Evolutionary conservation across 495 filamentous ascomycete genomes (phyloP).

Genomic region (Aspergillus sclerotioniger): DNA sequence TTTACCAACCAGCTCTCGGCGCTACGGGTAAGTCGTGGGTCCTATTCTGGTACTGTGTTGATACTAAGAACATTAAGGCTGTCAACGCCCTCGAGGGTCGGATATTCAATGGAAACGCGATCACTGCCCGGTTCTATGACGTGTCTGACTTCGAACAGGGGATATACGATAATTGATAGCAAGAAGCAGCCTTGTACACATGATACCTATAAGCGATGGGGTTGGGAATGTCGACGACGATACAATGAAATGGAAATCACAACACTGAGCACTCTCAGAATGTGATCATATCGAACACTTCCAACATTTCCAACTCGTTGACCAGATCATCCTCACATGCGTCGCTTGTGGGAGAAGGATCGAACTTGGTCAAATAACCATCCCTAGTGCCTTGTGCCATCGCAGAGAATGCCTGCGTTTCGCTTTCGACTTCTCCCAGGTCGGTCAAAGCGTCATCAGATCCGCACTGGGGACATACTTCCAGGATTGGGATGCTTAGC

Average conservation of each 20-base stretch:
- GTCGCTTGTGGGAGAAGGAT: constrained; percentile 6
- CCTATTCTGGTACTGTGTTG: background rate
- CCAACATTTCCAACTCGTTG: constrained; percentile 23
- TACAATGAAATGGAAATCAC: background rate
- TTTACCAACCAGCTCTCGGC: constrained; percentile 81
- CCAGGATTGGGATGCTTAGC: constrained; percentile 19
- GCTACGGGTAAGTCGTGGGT: constrained; percentile 61
- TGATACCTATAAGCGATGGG: background rate
- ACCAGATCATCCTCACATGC: background rate
- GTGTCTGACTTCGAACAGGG: constrained; percentile 74
- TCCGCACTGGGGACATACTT: constrained; percentile 23
- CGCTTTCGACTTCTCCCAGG: constrained; percentile 7
- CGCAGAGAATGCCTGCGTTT: background rate
- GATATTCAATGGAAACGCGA: constrained; percentile 81
- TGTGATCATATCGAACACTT: constrained; percentile 24
- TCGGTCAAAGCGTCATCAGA: constrained; percentile 2
- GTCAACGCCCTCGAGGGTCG: constrained; percentile 83
- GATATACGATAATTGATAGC: constrained; percentile 51
- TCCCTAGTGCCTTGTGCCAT: background rate
- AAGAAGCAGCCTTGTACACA: background rate
- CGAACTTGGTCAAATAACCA: background rate
- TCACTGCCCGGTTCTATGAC: constrained; percentile 76
- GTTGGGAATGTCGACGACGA: background rate
- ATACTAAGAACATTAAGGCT: constrained; percentile 50
- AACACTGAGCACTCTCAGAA: constrained; percentile 6